These are phyloP conservation scores for Eutrema salsugineum DNA, from an alignment of 441 rosid species.

Conservation along the genomic window DNA sequence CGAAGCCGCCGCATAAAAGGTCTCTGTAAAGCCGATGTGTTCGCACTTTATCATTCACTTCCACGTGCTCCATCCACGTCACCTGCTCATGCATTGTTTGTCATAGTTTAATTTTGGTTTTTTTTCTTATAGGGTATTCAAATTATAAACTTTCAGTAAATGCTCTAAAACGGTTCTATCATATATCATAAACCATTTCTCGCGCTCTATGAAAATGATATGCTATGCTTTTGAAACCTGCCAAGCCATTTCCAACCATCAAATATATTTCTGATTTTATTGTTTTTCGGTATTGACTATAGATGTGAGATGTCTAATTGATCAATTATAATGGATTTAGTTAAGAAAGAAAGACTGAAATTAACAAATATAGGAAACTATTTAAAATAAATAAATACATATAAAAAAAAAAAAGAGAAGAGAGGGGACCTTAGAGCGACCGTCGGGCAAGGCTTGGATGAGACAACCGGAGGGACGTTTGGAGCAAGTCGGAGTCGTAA, in stretches of 20 bases:
- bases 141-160: background rate
- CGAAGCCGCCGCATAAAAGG: slow-evolving; percentile 35
- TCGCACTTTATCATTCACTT: slow-evolving; percentile 49
- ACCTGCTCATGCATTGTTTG: slow-evolving; percentile 37
- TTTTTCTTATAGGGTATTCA: background rate
- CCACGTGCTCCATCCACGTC: slow-evolving; percentile 78
- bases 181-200: too few relatives aligned
- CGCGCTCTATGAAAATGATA: background rate
- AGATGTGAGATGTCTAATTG: background rate
- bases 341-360: background rate
- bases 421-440: slow-evolving; percentile 44
- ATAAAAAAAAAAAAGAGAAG: background rate
- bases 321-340: background rate
- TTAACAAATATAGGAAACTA: background rate
- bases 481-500: slow-evolving; percentile 24
- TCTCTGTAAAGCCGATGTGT: slow-evolving; percentile 59
- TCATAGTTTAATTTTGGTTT: background rate
- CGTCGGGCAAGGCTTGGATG: slow-evolving; percentile 57
- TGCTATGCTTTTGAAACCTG: background rate
- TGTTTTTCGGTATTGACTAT: background rate
- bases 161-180: too few relatives aligned
- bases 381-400: background rate
- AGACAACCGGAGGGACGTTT: slow-evolving; percentile 76
- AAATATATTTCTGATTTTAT: background rate
- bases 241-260: background rate